Evolutionary conservation across 257 asterid genomes (phyloP).

Genomic region (Solanum lignicaule): DNA sequence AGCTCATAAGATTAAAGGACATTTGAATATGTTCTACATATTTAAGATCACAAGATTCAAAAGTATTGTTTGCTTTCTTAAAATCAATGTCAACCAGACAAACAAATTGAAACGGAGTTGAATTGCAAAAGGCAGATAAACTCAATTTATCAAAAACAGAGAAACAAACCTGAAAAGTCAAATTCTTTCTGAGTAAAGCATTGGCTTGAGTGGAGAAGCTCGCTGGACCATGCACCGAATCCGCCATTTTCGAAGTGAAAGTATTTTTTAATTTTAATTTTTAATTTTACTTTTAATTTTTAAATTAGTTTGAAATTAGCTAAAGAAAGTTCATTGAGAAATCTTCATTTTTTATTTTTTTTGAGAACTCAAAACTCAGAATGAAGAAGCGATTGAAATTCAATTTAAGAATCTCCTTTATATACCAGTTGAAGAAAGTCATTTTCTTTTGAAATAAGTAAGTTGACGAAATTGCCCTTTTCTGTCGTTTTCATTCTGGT

Average conservation of each 20-base stretch:
- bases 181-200: slow-evolving; percentile 81
- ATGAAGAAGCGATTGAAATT: not conserved
- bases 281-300: not conserved
- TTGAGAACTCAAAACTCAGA: not conserved
- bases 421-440: not conserved
- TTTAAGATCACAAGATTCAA: not conserved
- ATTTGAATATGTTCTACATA: not conserved
- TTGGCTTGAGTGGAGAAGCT: slow-evolving; percentile 83
- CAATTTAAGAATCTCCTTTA: not conserved
- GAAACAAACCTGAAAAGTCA: slow-evolving; percentile 64
- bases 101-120: not conserved
- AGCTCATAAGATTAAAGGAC: not conserved
- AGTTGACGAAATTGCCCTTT: slow-evolving; percentile 32
- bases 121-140: not conserved
- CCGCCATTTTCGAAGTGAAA: slow-evolving; percentile 16
- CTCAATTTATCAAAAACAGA: not conserved
- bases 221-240: slow-evolving; percentile 36
- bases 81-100: not conserved
- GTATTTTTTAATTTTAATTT: not conserved
- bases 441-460: not conserved
- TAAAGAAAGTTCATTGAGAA: not conserved
- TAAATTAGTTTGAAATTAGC: not conserved
- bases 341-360: not conserved
- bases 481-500: not conserved
- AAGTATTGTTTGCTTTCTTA: not conserved